Evolutionary conservation across 1,139 yeast species (phyloP).

Genomic region (Lodderomyces beijingensis): DNA sequence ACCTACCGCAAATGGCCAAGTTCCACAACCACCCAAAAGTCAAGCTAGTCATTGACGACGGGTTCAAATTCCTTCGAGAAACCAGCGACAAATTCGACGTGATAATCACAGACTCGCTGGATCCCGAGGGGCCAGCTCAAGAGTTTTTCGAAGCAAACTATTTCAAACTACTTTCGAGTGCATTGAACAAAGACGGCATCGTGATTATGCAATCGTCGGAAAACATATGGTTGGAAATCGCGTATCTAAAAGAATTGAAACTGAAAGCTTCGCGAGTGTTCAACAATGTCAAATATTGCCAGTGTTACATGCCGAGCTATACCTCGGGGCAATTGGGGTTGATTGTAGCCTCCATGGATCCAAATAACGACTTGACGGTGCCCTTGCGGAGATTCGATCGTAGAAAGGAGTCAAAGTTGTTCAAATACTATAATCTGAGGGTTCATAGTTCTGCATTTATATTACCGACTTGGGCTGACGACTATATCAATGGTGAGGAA

Average conservation of each 20-base stretch:
- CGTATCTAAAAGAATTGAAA: conserved; percentile 58
- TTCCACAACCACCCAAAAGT: conserved; percentile 71
- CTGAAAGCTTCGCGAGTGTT: conserved; percentile 67
- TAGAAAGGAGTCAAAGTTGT: conserved; percentile 47
- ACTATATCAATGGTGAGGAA: conserved; percentile 8
- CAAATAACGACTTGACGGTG: conserved; percentile 40
- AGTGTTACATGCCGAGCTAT: conserved; percentile 90
- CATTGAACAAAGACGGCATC: conserved; percentile 77
- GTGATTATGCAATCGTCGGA: conserved; percentile 92
- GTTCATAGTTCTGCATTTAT: conserved; percentile 81
- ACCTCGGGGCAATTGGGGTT: conserved; percentile 96
- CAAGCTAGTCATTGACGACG: conserved; percentile 76
- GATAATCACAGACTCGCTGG: conserved; percentile 92
- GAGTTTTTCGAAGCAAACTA: conserved; percentile 83
- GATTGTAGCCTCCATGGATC: conserved; percentile 71
- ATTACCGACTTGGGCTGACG: conserved; percentile 81
- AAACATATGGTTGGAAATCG: conserved; percentile 84
- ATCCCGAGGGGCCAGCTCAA: conserved; percentile 98
- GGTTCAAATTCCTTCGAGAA: conserved; percentile 68
- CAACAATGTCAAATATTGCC: conserved; percentile 71
- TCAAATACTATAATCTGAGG: conserved; percentile 67
- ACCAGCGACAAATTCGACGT: conserved; percentile 59
- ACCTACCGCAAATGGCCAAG: conserved; percentile 75
- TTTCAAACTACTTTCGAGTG: conserved; percentile 65
- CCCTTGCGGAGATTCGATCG: conserved; percentile 49